Evolutionary conservation across 2,329 filamentous ascomycete species (phyloP).

Genomic region (Aspergillus novoparasiticus): DNA sequence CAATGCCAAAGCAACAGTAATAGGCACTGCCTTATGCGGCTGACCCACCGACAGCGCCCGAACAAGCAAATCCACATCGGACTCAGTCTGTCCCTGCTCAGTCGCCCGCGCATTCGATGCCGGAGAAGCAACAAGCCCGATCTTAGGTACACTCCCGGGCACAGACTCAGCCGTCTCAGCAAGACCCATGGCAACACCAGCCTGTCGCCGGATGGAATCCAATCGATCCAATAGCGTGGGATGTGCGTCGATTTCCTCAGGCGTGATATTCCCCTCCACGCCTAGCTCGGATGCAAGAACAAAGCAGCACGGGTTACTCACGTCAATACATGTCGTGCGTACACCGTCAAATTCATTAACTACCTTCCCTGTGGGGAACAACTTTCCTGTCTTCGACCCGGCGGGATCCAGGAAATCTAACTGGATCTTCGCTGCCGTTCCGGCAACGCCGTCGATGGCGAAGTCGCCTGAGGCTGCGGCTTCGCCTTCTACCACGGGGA

Average conservation of each 20-base stretch:
- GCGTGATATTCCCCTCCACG: constrained; percentile 46
- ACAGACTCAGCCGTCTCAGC: constrained; percentile 47
- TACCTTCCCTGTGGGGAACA: constrained; percentile 62
- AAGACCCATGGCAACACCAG: constrained; percentile 64
- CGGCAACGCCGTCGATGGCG: constrained; percentile 65
- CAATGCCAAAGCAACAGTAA: constrained; percentile 57
- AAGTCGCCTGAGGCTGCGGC: constrained; percentile 58
- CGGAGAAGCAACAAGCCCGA: constrained; percentile 55
- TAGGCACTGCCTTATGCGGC: constrained; percentile 59
- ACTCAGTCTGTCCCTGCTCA: constrained; percentile 14
- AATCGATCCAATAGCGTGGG: constrained; percentile 49
- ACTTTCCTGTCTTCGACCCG: constrained; percentile 64
- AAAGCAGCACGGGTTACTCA: constrained; percentile 66
- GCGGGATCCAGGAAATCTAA: constrained; percentile 65
- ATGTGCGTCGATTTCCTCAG: constrained; percentile 56
- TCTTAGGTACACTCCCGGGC: constrained; percentile 63
- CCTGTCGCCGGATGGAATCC: constrained; percentile 59
- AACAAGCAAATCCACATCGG: constrained; percentile 42
- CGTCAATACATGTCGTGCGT: constrained; percentile 62
- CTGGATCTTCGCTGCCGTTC: constrained; percentile 58
- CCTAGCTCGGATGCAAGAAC: constrained; percentile 57
- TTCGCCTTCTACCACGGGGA: constrained; percentile 54
- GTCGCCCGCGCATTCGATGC: constrained; percentile 6
- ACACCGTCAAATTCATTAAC: constrained; percentile 56
- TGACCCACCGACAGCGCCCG: constrained; percentile 59